Percentiles rank a stretch among this genome's conserved stretches.
These are phyloP conservation scores for Halophytophthora batemanensis DNA, from an alignment of 352 stramenopile species.

Conservation along the genomic window DNA sequence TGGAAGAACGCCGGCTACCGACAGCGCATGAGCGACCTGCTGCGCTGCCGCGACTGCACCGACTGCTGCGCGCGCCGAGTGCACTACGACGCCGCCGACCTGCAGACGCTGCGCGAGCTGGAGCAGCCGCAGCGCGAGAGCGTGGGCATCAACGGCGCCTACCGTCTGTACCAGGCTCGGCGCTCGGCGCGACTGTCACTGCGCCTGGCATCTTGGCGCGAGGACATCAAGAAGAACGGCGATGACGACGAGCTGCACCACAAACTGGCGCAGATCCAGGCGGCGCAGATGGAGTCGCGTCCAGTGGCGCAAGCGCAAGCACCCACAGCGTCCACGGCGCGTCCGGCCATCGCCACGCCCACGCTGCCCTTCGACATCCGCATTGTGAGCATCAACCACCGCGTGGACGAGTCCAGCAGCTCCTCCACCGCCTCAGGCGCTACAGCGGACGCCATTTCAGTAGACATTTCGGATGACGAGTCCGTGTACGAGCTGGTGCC, in stretches of 20 bases:
- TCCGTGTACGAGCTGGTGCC: slow-evolving; percentile 30
- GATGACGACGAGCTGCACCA: slow-evolving; percentile 40
- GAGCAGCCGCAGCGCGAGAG: slow-evolving; percentile 37
- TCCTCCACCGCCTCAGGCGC: slow-evolving; percentile 6
- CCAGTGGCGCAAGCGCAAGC: not conserved
- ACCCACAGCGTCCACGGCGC: slow-evolving; percentile 2
- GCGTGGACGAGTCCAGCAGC: slow-evolving; percentile 24
- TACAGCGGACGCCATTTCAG: slow-evolving; percentile 11
- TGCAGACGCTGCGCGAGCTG: slow-evolving; percentile 52
- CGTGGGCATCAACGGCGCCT: slow-evolving; percentile 53
- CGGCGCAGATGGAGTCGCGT: no score
- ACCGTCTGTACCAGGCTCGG: slow-evolving; percentile 51
- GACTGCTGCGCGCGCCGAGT: slow-evolving; percentile 24
- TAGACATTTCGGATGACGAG: slow-evolving; percentile 23
- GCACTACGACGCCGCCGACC: slow-evolving; percentile 52
- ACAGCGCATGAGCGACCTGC: slow-evolving; percentile 30
- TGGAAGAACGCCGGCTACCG: slow-evolving; percentile 38
- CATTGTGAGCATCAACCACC: slow-evolving; percentile 41
- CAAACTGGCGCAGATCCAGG: slow-evolving; percentile 56
- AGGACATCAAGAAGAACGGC: slow-evolving; percentile 48
- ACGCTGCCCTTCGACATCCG: slow-evolving; percentile 44
- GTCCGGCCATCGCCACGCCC: slow-evolving; percentile 14
- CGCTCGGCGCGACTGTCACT: slow-evolving; percentile 41
- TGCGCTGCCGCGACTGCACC: slow-evolving; percentile 35
- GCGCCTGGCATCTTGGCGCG: slow-evolving; percentile 56